Conservation (phyloP, 257 asterid species). For the Solanum chiquidenum region DNA sequence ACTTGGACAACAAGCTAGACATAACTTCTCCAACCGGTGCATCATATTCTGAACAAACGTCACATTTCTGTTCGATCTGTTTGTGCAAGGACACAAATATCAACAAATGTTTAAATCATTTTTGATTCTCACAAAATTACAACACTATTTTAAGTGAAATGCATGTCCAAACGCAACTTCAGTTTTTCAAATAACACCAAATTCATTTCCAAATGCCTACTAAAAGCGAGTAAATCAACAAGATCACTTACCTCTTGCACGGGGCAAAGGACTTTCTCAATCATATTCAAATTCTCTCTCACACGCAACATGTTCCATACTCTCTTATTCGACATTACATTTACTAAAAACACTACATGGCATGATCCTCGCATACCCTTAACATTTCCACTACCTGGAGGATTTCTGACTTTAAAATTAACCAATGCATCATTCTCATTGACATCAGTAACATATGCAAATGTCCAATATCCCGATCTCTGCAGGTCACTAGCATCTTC, state of each 20-base stretch:
- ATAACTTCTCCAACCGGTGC: background rate
- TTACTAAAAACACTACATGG: slow-evolving; percentile 31
- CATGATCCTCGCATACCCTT: background rate
- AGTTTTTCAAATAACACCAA: background rate
- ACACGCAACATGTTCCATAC: slow-evolving; percentile 37
- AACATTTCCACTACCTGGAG: background rate
- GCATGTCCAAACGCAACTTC: background rate
- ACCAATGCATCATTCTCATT: slow-evolving; percentile 2
- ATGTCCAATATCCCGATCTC: slow-evolving; percentile 9
- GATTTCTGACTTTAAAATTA: slow-evolving; percentile 15
- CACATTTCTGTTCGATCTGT: background rate
- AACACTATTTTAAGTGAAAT: too few species aligned
- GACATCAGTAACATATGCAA: slow-evolving; percentile 32
- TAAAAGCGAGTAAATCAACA: background rate
- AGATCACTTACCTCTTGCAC: slow-evolving; percentile 20
- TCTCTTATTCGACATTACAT: slow-evolving; percentile 20
- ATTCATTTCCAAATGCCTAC: background rate
- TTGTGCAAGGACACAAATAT: background rate
- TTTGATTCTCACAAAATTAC: background rate
- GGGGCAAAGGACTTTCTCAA: slow-evolving; percentile 19
- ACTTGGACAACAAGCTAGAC: slow-evolving; percentile 4
- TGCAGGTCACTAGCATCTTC: slow-evolving; percentile 14
- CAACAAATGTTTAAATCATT: background rate
- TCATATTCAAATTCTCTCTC: slow-evolving; percentile 19
- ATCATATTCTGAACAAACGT: background rate